These are phyloP conservation scores for Canariomyces notabilis DNA, from an alignment of 2,329 filamentous ascomycete species.

Conservation along the genomic window DNA sequence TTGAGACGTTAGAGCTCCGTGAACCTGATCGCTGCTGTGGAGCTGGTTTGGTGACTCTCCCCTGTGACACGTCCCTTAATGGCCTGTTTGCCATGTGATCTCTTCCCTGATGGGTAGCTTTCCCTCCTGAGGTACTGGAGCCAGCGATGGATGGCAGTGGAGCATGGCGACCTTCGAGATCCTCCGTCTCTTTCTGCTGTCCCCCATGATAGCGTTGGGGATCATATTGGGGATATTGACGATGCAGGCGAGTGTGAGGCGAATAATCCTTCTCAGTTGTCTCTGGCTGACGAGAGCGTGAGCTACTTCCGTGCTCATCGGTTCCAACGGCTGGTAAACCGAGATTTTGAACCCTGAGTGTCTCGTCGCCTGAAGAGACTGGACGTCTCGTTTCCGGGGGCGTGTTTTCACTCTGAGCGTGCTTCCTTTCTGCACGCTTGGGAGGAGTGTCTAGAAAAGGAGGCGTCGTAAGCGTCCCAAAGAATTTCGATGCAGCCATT, in stretches of 20 bases:
- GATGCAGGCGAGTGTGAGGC: too few species aligned
- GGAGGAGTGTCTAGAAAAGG: conserved; percentile 4
- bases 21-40: conserved; percentile 12
- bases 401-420: not conserved
- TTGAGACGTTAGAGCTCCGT: conserved; percentile 17
- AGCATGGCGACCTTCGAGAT: not conserved
- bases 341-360: not conserved
- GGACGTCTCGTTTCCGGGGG: not conserved
- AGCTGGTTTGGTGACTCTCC: not conserved
- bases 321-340: too few species aligned
- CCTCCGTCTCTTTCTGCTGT: not conserved
- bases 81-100: conserved; percentile 6
- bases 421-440: not conserved
- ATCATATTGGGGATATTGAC: not conserved
- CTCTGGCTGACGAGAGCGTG: too few species aligned
- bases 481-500: not conserved
- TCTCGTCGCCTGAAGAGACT: not conserved
- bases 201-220: not conserved
- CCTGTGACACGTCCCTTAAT: not conserved
- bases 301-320: too few species aligned
- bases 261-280: too few species aligned
- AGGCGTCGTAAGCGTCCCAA: not conserved
- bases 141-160: not conserved
- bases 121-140: not conserved
- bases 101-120: not conserved